Evolutionary conservation across 768 basidiomycete genomes (phyloP), one percentile per base, ranked within the genome.

Genomic region (Suillus cothurnatus): DNA sequence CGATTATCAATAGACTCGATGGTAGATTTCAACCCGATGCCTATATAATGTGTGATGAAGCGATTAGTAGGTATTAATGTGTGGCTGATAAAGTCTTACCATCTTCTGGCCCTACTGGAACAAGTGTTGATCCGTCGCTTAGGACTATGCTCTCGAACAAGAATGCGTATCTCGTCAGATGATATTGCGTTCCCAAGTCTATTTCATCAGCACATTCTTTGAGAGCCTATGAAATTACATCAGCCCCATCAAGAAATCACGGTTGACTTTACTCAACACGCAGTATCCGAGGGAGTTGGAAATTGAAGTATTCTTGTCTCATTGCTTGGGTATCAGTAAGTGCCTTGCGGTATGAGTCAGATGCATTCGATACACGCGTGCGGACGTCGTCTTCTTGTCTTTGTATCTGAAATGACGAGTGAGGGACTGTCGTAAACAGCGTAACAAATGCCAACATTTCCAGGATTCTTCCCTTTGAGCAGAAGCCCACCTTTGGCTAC

Each of bases 131-230:
- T 2, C 95, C 97, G 66, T 99, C 97, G 69, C 87, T 91, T 23
- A 99, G 81, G 3, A 97, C 85, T 31, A 93, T 90, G 70, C 90
- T 93, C 77, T 99, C 97, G 71, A 92, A 96, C 28, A 99, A 80
- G 79, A 94, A 99, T 1, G 95, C 93, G 75, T 97, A 99, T 77
- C 96, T 85, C 0, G 94, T 91, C 56, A 99, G 81, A 77, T 99
- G 97, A 76, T 98, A 99, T 77, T 99, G 97, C 5, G 94, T 95
- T n/a, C 96, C 97, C 52, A 97, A 82, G 76, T 99, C 97, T 62
- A 98, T 88, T 77, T 99, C 97, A 71, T 98, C 97, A 31, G 93
- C 87, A 71, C 94, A 94, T 75, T 98, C 95, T 76, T 99, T 99
- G 65, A 99, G 81, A 26, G 92, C 86, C 94, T 95, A 57, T 64